A percentile compares a stretch with the other conserved stretches of the same genome.
Conservation (phyloP, 225 moss, liverwort and hornwort genomes). For the Thuidium tamariscinum region DNA sequence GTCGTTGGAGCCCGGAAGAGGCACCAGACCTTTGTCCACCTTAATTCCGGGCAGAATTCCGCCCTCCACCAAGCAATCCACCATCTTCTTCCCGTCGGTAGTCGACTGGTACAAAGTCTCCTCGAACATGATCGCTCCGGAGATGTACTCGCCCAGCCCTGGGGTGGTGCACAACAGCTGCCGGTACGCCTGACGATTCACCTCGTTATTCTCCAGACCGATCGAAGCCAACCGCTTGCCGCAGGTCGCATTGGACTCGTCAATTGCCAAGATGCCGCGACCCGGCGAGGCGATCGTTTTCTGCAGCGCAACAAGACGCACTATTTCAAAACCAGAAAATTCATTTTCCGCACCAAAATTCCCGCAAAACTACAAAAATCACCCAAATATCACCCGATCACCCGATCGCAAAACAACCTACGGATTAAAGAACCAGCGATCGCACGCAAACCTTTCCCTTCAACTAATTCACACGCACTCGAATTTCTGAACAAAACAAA, state of each 20-base stretch:
- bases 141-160: constrained; percentile 53
- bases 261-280: constrained; percentile 52
- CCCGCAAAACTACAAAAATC: neutral
- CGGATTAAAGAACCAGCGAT: neutral
- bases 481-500: neutral
- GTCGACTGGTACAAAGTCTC: constrained; percentile 62
- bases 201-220: constrained; percentile 63
- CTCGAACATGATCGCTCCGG: constrained; percentile 61
- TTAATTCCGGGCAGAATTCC: constrained; percentile 51
- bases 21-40: constrained; percentile 55
- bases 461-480: neutral
- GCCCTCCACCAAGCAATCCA: constrained; percentile 47
- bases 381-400: neutral
- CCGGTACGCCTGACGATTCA: constrained; percentile 54
- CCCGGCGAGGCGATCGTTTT: constrained; percentile 52
- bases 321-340: neutral
- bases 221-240: constrained; percentile 50
- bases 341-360: neutral
- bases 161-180: constrained; percentile 52
- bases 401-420: neutral
- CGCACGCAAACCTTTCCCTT: neutral
- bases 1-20: constrained; percentile 49
- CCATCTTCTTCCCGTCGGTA: constrained; percentile 50
- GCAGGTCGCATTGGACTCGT: constrained; percentile 64
- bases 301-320: neutral